Evolutionary conservation across 2,329 filamentous ascomycete genomes (phyloP).

Genomic region (Diaporthe citri): DNA sequence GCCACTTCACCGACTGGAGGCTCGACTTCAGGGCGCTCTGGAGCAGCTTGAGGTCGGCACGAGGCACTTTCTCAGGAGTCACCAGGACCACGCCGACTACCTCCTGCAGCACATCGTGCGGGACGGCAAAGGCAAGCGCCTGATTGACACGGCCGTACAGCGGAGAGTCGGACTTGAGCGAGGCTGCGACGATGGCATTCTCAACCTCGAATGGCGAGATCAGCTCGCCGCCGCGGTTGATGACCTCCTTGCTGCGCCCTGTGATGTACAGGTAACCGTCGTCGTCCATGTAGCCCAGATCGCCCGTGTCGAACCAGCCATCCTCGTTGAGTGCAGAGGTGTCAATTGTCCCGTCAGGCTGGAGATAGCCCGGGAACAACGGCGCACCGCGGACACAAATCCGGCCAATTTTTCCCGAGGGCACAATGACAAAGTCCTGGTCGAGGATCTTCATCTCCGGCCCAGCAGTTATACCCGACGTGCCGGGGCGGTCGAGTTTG

Average conservation of each 20-base stretch:
- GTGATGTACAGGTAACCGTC: constrained; percentile 90
- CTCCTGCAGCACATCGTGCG: constrained; percentile 38
- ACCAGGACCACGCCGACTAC: constrained; percentile 38
- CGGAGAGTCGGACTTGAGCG: constrained; percentile 27
- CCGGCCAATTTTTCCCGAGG: constrained; percentile 80
- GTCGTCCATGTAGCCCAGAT: constrained; percentile 84
- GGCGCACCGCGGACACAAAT: constrained; percentile 88
- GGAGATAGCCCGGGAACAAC: constrained; percentile 86
- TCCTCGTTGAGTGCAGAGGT: constrained; percentile 77
- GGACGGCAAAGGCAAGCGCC: constrained; percentile 35
- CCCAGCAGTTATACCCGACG: constrained; percentile 85
- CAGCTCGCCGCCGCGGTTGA: constrained; percentile 92
- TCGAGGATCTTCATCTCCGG: constrained; percentile 86
- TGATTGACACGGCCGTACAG: constrained; percentile 23
- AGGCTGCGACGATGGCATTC: constrained; percentile 62
- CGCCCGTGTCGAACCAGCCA: constrained; percentile 90
- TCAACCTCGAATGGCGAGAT: constrained; percentile 91
- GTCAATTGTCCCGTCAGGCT: constrained; percentile 81
- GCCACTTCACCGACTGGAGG: constrained; percentile 67
- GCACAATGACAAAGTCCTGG: constrained; percentile 74
- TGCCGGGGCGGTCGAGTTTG: constrained; percentile 73
- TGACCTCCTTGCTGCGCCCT: constrained; percentile 92
- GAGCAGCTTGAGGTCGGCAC: constrained; percentile 58
- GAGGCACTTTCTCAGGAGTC: constrained; percentile 11
- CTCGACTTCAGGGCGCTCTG: constrained; percentile 60